A percentile compares a stretch with the other conserved stretches of the same genome.
Conservation (phyloP, 2,329 filamentous ascomycete species). For the Colletotrichum gloeosporioides region DNA sequence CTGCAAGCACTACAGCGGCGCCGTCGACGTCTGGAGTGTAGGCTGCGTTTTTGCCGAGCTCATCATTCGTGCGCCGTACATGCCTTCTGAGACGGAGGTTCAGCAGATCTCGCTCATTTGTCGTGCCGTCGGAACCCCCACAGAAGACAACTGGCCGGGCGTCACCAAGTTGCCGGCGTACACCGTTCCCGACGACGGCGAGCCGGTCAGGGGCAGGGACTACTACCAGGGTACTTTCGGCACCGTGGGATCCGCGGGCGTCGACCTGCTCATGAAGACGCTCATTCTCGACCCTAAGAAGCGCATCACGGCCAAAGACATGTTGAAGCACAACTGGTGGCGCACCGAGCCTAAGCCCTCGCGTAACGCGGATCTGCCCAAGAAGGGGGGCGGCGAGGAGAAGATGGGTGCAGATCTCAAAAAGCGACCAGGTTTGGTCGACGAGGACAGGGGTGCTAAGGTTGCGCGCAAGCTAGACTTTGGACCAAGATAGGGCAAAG, state of each 20-base stretch:
- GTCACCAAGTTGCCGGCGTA: conserved; percentile 83
- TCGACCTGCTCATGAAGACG: conserved; percentile 87
- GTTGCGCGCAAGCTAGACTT: conserved; percentile 87
- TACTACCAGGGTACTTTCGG: conserved; percentile 81
- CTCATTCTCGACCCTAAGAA: conserved; percentile 86
- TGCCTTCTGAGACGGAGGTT: conserved; percentile 84
- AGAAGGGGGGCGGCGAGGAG: conserved; percentile 74
- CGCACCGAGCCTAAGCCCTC: conserved; percentile 82
- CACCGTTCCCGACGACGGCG: conserved; percentile 67
- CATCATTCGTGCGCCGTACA: conserved; percentile 79
- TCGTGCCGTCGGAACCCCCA: conserved; percentile 86
- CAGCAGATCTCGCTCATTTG: conserved; percentile 87
- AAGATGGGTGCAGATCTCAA: conserved; percentile 85
- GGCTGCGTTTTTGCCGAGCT: conserved; percentile 94
- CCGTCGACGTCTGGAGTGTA: conserved; percentile 93
- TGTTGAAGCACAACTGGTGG: conserved; percentile 89
- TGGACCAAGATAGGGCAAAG: conserved; percentile 47
- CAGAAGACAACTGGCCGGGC: conserved; percentile 94
- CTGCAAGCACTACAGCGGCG: conserved; percentile 85
- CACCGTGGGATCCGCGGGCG: conserved; percentile 80
- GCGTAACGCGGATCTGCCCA: conserved; percentile 79
- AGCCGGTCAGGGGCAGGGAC: conserved; percentile 68
- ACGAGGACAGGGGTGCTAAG: conserved; percentile 72
- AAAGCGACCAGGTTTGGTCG: conserved; percentile 73
- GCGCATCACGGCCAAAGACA: conserved; percentile 76